These are phyloP conservation scores for Trametes sanguinea DNA, from an alignment of 768 basidiomycete species.

Conservation along the genomic window DNA sequence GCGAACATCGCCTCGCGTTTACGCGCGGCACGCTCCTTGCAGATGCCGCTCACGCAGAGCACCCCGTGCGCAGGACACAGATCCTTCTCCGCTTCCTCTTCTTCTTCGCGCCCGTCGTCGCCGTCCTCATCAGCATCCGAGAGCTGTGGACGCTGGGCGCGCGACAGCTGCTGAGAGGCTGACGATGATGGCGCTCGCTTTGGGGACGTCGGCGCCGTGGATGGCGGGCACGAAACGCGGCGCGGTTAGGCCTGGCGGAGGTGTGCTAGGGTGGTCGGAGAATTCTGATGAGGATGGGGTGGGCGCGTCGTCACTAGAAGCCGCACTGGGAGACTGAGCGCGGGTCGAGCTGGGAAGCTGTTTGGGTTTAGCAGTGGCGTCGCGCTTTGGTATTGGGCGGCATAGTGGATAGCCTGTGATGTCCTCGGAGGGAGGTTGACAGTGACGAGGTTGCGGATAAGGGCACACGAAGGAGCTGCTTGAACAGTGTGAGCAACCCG, in stretches of 20 bases:
- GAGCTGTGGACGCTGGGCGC: neutral
- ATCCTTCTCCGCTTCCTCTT: neutral
- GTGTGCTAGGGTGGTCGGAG: conserved; percentile 20
- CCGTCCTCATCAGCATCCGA: conserved; percentile 1
- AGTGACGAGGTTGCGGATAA: conserved; percentile 43
- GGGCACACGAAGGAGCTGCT: conserved; percentile 36
- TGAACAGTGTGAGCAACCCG: neutral
- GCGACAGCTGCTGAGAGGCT: neutral
- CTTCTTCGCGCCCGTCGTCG: neutral
- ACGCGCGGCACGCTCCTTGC: conserved; percentile 7
- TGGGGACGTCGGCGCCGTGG: conserved; percentile 8
- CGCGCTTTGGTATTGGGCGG: conserved; percentile 40
- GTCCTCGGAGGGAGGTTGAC: conserved; percentile 43
- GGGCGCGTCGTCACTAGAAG: neutral
- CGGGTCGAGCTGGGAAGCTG: neutral
- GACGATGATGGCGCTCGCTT: conserved; percentile 2
- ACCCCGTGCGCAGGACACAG: conserved; percentile 15
- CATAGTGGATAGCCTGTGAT: conserved; percentile 41
- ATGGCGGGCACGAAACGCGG: conserved; percentile 31
- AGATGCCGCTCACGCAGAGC: conserved; percentile 17
- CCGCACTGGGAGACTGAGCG: neutral
- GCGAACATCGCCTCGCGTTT: conserved; percentile 9
- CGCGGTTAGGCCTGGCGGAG: conserved; percentile 29
- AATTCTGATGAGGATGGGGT: neutral
- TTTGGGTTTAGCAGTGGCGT: neutral